Conservation (phyloP, 2,329 filamentous ascomycete genomes). For the Ramichloridium luteum region DNA sequence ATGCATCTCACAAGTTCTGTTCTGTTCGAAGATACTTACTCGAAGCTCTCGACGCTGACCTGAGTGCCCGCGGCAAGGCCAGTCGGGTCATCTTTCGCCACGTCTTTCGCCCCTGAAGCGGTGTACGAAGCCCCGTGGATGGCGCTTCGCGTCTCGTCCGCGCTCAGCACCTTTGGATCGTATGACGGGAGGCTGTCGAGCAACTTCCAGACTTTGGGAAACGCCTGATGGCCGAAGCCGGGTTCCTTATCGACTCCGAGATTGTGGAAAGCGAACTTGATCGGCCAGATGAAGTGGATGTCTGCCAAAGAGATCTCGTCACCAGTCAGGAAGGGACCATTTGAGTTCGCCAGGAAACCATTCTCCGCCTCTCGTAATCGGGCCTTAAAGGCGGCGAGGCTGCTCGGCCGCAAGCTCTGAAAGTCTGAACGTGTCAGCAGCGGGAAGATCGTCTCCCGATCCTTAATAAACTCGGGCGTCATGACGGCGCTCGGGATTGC, state of each 20-base stretch:
- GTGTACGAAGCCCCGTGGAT: slow-evolving; percentile 13
- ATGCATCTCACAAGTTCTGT: background rate
- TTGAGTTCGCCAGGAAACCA: slow-evolving; percentile 9
- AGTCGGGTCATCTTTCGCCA: slow-evolving; percentile 13
- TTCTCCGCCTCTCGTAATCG: slow-evolving; percentile 15
- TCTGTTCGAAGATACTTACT: slow-evolving; percentile 16
- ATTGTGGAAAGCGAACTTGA: slow-evolving; percentile 16
- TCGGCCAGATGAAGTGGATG: slow-evolving; percentile 17
- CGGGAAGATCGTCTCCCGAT: slow-evolving; percentile 20
- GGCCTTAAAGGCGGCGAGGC: slow-evolving; percentile 13
- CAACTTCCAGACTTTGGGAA: slow-evolving; percentile 17
- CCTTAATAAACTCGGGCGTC: slow-evolving; percentile 16
- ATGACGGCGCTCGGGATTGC: slow-evolving; percentile 15
- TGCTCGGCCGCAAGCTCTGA: slow-evolving; percentile 13
- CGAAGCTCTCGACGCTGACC: slow-evolving; percentile 19
- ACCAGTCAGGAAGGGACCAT: slow-evolving; percentile 17
- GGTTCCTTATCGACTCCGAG: slow-evolving; percentile 13
- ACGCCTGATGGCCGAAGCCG: slow-evolving; percentile 14
- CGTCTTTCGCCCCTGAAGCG: slow-evolving; percentile 7
- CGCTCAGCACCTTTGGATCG: slow-evolving; percentile 13
- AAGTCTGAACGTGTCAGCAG: slow-evolving; percentile 14
- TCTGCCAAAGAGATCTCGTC: slow-evolving; percentile 15
- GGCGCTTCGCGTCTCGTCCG: slow-evolving; percentile 17
- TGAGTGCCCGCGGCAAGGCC: slow-evolving; percentile 12
- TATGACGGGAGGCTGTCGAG: slow-evolving; percentile 15